Base-by-base conservation (phyloP, 257 asterid genomes). In the Anisodus tanguticus region DNA sequence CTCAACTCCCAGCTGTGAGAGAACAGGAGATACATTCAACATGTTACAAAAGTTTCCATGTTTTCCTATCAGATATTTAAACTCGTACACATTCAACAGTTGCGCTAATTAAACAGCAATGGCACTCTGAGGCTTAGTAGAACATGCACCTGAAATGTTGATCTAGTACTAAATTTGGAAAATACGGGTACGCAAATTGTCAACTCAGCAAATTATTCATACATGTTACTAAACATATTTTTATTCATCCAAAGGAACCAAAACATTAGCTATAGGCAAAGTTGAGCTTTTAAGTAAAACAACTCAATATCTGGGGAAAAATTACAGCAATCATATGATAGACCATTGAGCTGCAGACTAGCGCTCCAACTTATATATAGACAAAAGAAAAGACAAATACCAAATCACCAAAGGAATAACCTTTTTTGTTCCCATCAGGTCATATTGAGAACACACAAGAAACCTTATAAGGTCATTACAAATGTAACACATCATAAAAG, bases 131-230 rank as follows among this genome's bases (percentile, higher is more conserved):
- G 35, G 35, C 51, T 68, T 68, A 6, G 76, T 15, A 68, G 26
- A 67, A 35, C 35, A 68, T 15, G 78, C 17, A 69, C 78, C 78
- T 69, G 78, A 69, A 64, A 10, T 31, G 31, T 69, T 41, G 79
- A 43, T 47, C 6, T 16, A 70, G 39, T n/a, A 31, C 35, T 31
- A 31, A 31, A 31, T 31, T 31, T 31, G 35, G 35, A 31, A 31
- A 31, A 31, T 31, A 31, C 35, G 35, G 35, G 35, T 31, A 31
- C 35, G 1, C 35, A 31, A 31, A 31, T 71, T 70, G n/a, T 43
- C 17, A 45, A n/a, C 79, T 31, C 35, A 31, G 35, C 1, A 31
- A 31, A 31, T 31, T 31, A 31, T 31, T 31, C 35, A 31, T 31
- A 31, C 35, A 31, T 1, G 35, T 1, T 31, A 31, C 35, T 31